Evolutionary conservation across 768 basidiomycete genomes (phyloP).

Genomic region (Tylopilus balloui): DNA sequence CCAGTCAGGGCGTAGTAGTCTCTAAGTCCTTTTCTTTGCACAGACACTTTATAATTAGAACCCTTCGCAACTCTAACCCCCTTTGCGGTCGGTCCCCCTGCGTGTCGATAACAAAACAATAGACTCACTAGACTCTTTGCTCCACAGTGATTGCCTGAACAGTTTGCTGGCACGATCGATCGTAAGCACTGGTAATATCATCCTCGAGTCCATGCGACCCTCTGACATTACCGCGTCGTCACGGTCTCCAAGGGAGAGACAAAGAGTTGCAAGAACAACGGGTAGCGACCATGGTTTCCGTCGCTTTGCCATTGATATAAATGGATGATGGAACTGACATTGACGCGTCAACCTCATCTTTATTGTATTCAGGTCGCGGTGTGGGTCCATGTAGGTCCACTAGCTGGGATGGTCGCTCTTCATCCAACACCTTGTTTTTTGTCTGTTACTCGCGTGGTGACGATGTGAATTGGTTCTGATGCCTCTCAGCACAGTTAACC

Average conservation of each 20-base stretch:
- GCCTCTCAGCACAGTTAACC: background rate
- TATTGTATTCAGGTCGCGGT: slow-evolving; percentile 18
- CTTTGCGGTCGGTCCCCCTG: no score
- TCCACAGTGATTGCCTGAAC: background rate
- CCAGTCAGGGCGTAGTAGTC: no score
- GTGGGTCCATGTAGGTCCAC: slow-evolving; percentile 26
- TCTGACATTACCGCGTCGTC: background rate
- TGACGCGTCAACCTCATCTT: background rate
- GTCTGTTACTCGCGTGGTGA: slow-evolving; percentile 7
- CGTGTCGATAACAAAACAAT: no score
- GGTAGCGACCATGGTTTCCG: background rate
- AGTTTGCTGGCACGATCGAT: background rate
- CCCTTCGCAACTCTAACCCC: no score
- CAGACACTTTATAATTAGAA: no score
- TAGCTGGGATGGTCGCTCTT: background rate
- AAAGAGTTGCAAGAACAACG: slow-evolving; percentile 12
- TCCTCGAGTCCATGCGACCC: background rate
- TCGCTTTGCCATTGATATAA: background rate
- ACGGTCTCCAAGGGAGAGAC: slow-evolving; percentile 5
- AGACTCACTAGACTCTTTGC: no score
- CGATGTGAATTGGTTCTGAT: slow-evolving; percentile 6
- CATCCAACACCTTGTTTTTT: slow-evolving; percentile 14
- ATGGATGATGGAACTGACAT: background rate
- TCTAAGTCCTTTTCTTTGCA: no score
- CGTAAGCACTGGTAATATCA: background rate